These are phyloP conservation scores for Beta vulgaris DNA, from an alignment of 148 eudicot genomes.

Conservation along the genomic window DNA sequence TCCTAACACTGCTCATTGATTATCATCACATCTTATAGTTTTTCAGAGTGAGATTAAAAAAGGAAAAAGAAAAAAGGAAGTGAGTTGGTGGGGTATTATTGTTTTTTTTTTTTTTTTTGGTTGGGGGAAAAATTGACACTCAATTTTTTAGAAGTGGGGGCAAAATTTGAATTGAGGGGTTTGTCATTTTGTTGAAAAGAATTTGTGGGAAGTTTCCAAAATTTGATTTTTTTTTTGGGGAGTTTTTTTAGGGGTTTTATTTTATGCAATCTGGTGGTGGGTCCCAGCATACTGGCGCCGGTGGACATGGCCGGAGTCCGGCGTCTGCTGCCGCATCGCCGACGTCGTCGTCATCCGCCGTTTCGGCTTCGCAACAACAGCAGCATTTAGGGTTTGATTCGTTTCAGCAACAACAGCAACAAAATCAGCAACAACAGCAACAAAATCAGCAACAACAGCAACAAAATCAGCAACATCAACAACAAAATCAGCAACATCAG, in stretches of 20 bases:
- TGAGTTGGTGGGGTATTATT: slow-evolving; percentile 14
- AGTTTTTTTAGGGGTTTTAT: not conserved
- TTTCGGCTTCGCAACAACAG: slow-evolving; percentile 50
- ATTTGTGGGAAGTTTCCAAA: slow-evolving; percentile 19
- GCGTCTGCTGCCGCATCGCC: slow-evolving; percentile 83
- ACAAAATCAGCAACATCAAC: slow-evolving; percentile 20
- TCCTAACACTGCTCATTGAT: slow-evolving; percentile 18
- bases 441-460: slow-evolving; percentile 45
- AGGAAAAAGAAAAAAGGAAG: slow-evolving; percentile 10
- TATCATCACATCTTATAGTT: slow-evolving; percentile 8
- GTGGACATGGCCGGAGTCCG: slow-evolving; percentile 63
- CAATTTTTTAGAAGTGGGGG: slow-evolving; percentile 13
- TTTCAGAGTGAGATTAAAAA: not conserved
- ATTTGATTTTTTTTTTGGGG: slow-evolving; percentile 17
- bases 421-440: slow-evolving; percentile 26
- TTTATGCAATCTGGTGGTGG: slow-evolving; percentile 89
- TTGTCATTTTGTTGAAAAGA: slow-evolving; percentile 21
- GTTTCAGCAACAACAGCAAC: slow-evolving; percentile 2
- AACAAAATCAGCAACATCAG: slow-evolving; percentile 27
- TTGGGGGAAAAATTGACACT: not conserved
- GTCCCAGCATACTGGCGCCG: slow-evolving; percentile 52
- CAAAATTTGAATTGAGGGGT: slow-evolving; percentile 16
- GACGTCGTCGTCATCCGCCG: slow-evolving; percentile 77
- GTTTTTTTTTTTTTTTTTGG: not conserved
- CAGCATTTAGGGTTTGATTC: slow-evolving; percentile 41